Evolutionary conservation across 768 basidiomycete species (phyloP).

Genomic region (Rhizopogon salebrosus): DNA sequence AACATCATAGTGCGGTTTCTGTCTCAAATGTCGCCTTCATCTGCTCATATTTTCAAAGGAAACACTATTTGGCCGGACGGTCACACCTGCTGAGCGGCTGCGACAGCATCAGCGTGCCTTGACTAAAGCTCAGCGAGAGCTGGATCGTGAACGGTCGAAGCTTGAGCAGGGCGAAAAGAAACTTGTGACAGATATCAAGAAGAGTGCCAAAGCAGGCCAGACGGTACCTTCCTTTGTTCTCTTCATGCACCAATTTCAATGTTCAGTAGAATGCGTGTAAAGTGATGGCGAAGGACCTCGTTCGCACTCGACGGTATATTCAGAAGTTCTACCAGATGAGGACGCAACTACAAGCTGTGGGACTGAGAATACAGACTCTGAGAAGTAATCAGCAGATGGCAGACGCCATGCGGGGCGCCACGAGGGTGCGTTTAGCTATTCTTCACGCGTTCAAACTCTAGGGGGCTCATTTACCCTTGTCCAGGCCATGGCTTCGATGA

Average conservation of each 20-base stretch:
- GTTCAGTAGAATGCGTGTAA: slow-evolving; percentile 87
- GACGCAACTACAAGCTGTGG: slow-evolving; percentile 95
- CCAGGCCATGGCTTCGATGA: slow-evolving; percentile 98
- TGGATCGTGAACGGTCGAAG: slow-evolving; percentile 91
- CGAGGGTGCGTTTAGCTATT: slow-evolving; percentile 60
- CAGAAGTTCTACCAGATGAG: slow-evolving; percentile 99
- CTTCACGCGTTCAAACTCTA: not conserved
- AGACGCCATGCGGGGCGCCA: slow-evolving; percentile 97
- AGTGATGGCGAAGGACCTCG: slow-evolving; percentile 98
- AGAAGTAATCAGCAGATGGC: slow-evolving; percentile 99
- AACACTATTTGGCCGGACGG: slow-evolving; percentile 88
- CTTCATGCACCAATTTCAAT: slow-evolving; percentile 11
- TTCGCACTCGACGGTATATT: slow-evolving; percentile 89
- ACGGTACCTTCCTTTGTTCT: slow-evolving; percentile 50
- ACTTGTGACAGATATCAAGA: slow-evolving; percentile 91
- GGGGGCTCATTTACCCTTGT: slow-evolving; percentile 3
- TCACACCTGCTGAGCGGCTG: slow-evolving; percentile 94
- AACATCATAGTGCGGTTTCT: slow-evolving; percentile 60
- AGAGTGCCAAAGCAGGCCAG: slow-evolving; percentile 92
- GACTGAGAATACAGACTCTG: slow-evolving; percentile 91
- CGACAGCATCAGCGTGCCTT: slow-evolving; percentile 95
- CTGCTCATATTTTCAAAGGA: slow-evolving; percentile 52
- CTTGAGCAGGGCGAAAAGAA: slow-evolving; percentile 98
- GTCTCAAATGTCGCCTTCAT: not conserved
- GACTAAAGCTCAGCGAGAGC: slow-evolving; percentile 95